Evolutionary conservation across 192 early-diverging fungal species (phyloP).

Genomic region (Rhizophagus clarus): DNA sequence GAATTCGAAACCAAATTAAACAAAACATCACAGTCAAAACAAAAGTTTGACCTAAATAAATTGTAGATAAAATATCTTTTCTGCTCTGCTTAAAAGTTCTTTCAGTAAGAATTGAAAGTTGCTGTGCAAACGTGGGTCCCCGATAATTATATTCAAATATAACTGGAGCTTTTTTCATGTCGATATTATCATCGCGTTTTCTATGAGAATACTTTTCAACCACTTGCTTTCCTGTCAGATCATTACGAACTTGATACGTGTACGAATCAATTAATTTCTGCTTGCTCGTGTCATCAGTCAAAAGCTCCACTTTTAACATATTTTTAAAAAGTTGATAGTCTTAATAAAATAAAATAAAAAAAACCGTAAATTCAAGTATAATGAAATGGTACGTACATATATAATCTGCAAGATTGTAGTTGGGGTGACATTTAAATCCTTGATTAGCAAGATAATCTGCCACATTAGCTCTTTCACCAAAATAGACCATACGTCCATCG

Average conservation of each 20-base stretch:
- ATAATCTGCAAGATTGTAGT: conserved; percentile 18
- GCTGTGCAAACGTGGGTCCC: conserved; percentile 6
- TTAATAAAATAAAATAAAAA: not conserved
- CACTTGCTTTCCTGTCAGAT: not conserved
- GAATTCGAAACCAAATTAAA: conserved; percentile 10
- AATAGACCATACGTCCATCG: conserved; percentile 71
- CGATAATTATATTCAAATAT: not conserved
- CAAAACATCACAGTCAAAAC: not conserved
- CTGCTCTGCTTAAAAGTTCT: conserved; percentile 23
- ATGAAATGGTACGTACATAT: not conserved
- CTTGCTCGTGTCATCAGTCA: not conserved
- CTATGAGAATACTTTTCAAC: not conserved
- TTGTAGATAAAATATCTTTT: conserved; percentile 1
- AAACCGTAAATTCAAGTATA: not conserved
- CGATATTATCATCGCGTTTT: not conserved
- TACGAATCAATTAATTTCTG: conserved; percentile 7
- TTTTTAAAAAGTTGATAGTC: not conserved
- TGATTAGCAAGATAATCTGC: not conserved
- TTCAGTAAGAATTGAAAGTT: conserved; percentile 20
- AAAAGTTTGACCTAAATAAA: not conserved
- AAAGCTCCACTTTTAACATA: conserved; percentile 12
- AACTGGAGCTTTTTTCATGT: not conserved
- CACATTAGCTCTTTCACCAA: conserved; percentile 40
- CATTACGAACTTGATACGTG: not conserved
- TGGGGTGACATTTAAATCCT: conserved; percentile 10